These are phyloP conservation scores for Sextonia rubra DNA, from an alignment of 164 flowering plant species.

Conservation along the genomic window DNA sequence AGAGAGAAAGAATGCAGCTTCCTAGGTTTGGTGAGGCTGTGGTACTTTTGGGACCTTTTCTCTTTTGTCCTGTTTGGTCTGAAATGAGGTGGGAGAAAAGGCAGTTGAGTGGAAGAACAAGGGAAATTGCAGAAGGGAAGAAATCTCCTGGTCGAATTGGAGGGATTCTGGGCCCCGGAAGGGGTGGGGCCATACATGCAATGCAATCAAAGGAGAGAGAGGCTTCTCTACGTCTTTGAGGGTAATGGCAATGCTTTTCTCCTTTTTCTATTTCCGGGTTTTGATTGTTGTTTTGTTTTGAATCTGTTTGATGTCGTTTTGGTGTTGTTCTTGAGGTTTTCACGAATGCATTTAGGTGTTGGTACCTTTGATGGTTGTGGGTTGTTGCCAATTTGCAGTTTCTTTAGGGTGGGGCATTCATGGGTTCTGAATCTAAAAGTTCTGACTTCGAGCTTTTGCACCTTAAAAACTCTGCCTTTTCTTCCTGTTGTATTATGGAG, in stretches of 20 bases:
- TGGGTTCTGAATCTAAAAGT: neutral
- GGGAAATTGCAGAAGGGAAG: slow-evolving; percentile 25
- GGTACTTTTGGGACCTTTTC: neutral
- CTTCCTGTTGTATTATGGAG: neutral
- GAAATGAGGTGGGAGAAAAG: slow-evolving; percentile 38
- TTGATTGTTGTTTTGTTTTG: slow-evolving; percentile 3
- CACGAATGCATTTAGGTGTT: no score
- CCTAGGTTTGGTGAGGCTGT: neutral
- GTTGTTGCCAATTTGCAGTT: no score
- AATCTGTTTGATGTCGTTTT: neutral
- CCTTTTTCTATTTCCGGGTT: neutral
- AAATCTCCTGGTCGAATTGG: slow-evolving; percentile 24
- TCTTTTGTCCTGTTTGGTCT: neutral
- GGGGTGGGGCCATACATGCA: slow-evolving; percentile 98
- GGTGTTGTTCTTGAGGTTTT: no score
- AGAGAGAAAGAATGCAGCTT: neutral
- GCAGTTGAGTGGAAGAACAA: slow-evolving; percentile 13
- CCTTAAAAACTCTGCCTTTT: no score
- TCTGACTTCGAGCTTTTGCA: neutral
- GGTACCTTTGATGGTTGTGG: no score
- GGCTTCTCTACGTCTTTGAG: slow-evolving; percentile 77
- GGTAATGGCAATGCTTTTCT: slow-evolving; percentile 59
- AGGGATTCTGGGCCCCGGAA: slow-evolving; percentile 64
- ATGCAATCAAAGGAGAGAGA: slow-evolving; percentile 79
- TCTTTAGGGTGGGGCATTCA: no score